Conservation (phyloP, 2,329 filamentous ascomycete genomes). For the Phaeophleospora eucalypticola region DNA sequence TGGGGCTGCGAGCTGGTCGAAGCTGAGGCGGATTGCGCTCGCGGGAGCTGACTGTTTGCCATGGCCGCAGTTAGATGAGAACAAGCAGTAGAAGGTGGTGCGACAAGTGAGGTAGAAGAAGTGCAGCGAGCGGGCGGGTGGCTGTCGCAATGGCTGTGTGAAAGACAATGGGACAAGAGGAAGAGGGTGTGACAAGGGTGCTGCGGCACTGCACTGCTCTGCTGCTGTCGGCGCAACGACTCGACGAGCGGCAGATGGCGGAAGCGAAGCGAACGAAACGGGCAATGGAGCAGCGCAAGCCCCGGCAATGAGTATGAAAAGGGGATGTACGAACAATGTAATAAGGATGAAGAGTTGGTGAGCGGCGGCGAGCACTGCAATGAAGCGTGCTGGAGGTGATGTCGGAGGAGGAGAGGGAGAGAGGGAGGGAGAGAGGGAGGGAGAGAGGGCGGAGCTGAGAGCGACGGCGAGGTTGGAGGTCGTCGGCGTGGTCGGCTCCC, state of each 20-base stretch:
- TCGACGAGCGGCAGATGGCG: not conserved
- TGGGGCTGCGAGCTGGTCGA: not conserved
- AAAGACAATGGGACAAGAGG: slow-evolving; percentile 15
- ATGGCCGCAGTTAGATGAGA: slow-evolving; percentile 26
- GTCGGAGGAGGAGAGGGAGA: too few relatives aligned
- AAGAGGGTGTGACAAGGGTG: slow-evolving; percentile 41
- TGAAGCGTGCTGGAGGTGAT: slow-evolving; percentile 4
- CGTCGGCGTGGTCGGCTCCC: not conserved
- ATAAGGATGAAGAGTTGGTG: not conserved
- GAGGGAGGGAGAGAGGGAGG: not conserved
- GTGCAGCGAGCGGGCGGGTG: slow-evolving; percentile 22
- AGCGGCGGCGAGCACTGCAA: not conserved
- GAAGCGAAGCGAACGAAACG: not conserved
- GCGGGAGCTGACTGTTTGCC: slow-evolving; percentile 24
- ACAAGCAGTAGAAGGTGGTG: slow-evolving; percentile 14
- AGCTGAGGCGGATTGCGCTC: not conserved
- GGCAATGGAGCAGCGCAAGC: not conserved
- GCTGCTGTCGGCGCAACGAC: not conserved
- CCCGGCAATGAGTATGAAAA: not conserved
- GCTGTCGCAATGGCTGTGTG: slow-evolving; percentile 18
- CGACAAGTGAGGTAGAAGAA: slow-evolving; percentile 19
- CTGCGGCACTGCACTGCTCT: not conserved
- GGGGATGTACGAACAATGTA: slow-evolving; percentile 1
- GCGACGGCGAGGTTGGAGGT: not conserved
- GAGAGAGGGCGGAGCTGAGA: not conserved